These are phyloP conservation scores for Cucumis melo DNA, from an alignment of 306 rosid species.

Conservation along the genomic window DNA sequence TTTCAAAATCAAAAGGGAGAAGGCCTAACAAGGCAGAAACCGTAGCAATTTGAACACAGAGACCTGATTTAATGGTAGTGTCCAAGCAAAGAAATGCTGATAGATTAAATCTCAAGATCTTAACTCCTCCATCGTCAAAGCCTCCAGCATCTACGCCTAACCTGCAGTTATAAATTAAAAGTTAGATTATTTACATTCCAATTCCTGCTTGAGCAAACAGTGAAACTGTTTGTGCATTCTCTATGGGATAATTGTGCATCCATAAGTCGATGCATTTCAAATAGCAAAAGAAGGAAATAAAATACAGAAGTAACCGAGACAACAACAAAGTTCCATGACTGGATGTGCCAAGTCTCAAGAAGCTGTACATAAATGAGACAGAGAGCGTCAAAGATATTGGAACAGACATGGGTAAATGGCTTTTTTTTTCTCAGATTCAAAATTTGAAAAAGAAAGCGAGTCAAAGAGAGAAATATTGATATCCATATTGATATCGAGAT, in stretches of 20 bases:
- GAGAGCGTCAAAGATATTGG: background rate
- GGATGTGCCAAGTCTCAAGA: background rate
- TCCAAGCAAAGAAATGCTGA: slow-evolving; percentile 24
- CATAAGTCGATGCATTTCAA: background rate
- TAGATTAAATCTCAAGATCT: slow-evolving; percentile 35
- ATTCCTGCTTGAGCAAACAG: background rate
- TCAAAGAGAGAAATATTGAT: too few relatives aligned
- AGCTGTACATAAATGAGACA: background rate
- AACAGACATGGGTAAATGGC: too few relatives aligned
- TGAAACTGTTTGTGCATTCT: background rate
- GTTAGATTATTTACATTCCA: background rate
- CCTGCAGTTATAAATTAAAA: slow-evolving; percentile 28
- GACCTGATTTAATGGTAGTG: slow-evolving; percentile 21
- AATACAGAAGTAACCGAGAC: background rate
- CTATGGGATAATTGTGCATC: background rate
- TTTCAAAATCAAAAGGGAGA: slow-evolving; percentile 36
- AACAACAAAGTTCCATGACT: background rate
- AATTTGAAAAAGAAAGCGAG: too few relatives aligned
- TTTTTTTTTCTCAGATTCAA: too few relatives aligned
- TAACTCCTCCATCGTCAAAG: slow-evolving; percentile 48
- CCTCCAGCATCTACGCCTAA: slow-evolving; percentile 55
- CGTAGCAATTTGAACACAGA: slow-evolving; percentile 41
- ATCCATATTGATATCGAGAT: too few relatives aligned
- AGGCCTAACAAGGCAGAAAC: slow-evolving; percentile 44
- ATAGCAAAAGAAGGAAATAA: background rate